Base-by-base conservation (phyloP, 352 stramenopile species). In the Globisporangium ultimum region DNA sequence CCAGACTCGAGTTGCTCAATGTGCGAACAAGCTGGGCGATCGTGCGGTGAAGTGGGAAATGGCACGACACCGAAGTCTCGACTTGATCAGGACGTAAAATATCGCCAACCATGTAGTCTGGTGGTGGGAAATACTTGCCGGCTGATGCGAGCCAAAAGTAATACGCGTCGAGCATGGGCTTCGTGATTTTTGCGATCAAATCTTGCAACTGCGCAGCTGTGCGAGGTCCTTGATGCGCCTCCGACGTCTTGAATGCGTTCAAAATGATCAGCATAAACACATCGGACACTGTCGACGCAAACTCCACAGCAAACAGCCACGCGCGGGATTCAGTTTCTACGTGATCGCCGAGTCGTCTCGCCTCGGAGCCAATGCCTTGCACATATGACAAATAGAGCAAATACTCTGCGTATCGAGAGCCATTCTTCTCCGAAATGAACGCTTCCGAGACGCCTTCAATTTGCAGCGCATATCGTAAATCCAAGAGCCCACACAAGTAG, bases 401-500 rank as follows among this genome's bases (percentile, higher is more conserved):
- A 58, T 91, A 93, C 14, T 74, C 68, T 21, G 79, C 71, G 24
- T 87, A 71, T 12, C 76, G 64, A 22, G 67, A 68, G 2, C 83
- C 80, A 47, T 72, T 75, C 53, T 89, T 86, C 22, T 87, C 75
- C 43, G 83, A 59, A 15, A 97, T 82, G 72, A 99, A 98, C 20
- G 68, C 69, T 47, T 93, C 80, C 0, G 83, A 89, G 63, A 98
- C 97, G n/a, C 95, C 95, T 55, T 97, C 85, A 21, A 99, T 98
- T 71, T 99, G 98, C 13, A 99, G 76, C 10, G 98, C 95, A 66
- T 98, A 99, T 40, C 98, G 98, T 41, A 99, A 77, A 80, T 99
- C 97, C 42, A 97, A 76, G n/a, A 99, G 86, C 3, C 97, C 96
- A 15, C 93, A 96, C 64, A 94, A 97, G 60, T 99, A 99, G 20